Evolutionary conservation across 495 filamentous ascomycete species (phyloP).

Genomic region (Podospora anserina): DNA sequence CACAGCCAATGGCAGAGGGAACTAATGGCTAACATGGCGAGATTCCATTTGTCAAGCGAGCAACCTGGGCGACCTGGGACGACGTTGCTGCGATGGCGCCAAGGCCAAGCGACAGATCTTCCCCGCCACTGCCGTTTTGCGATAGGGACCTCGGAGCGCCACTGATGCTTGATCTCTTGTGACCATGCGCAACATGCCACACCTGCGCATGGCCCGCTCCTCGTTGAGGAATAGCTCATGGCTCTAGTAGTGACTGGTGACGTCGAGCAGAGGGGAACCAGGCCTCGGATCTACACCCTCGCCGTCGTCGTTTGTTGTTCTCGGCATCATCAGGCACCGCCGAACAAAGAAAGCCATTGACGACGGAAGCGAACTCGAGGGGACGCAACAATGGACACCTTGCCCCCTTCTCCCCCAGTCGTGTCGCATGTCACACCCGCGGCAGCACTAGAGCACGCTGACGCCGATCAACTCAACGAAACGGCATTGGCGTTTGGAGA

Average conservation of each 20-base stretch:
- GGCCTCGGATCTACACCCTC: background rate
- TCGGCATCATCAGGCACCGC: background rate
- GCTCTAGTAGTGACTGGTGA: background rate
- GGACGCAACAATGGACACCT: background rate
- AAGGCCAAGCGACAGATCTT: conserved; percentile 22
- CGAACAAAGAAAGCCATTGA: background rate
- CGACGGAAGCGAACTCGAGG: background rate
- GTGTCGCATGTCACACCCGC: background rate
- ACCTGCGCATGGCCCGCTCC: background rate
- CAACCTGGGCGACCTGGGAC: background rate
- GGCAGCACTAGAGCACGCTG: background rate
- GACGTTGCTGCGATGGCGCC: conserved; percentile 6
- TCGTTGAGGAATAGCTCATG: background rate
- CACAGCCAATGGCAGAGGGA: conserved; percentile 13
- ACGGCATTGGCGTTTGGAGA: conserved; percentile 4
- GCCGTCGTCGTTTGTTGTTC: background rate
- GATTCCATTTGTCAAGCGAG: conserved; percentile 23
- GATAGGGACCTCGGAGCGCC: conserved; percentile 10
- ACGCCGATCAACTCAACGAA: background rate
- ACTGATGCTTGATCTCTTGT: conserved; percentile 11
- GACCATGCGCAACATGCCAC: conserved; percentile 8
- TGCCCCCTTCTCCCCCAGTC: background rate
- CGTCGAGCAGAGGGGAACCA: background rate
- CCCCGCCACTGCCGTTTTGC: conserved; percentile 16
- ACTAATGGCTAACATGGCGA: conserved; percentile 9